phyloP scores from a whole-genome alignment of 139 green algal species.

The Coelastrella sp. region DNA sequence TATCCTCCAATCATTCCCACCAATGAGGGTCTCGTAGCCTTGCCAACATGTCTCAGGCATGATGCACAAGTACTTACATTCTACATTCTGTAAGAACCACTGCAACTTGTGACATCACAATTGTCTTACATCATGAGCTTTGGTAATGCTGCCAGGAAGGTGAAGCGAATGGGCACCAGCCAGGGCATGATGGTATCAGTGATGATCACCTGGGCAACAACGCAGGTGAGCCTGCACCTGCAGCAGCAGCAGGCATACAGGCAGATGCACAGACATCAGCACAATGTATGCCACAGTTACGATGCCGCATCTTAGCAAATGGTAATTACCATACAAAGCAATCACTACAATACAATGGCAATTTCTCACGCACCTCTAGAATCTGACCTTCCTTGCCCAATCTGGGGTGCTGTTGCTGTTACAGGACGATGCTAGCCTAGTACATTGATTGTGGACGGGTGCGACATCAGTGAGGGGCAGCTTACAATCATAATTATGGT shows the following conservation, averaged over 20 bases:
- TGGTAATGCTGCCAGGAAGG: conserved; percentile 43
- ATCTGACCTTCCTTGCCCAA: too few species aligned
- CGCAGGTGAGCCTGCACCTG: conserved; percentile 45
- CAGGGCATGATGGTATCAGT: conserved; percentile 51
- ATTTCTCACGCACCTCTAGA: too few species aligned
- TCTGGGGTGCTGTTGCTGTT: too few species aligned
- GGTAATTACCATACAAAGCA: neutral
- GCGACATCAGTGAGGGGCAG: too few species aligned
- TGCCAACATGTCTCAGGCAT: too few species aligned
- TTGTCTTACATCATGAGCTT: conserved; percentile 16
- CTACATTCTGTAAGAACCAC: neutral
- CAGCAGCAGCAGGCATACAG: neutral
- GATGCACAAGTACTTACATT: neutral
- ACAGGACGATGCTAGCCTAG: too few species aligned
- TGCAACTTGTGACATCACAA: neutral
- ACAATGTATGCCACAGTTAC: neutral
- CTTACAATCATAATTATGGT: too few species aligned
- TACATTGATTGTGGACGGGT: too few species aligned
- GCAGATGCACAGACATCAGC: neutral
- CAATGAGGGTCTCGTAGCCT: too few species aligned
- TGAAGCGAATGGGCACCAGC: conserved; percentile 49
- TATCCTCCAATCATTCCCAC: too few species aligned
- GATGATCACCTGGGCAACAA: conserved; percentile 36
- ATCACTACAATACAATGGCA: neutral
- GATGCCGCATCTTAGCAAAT: too few species aligned